Evolutionary conservation across 1,284 basidiomycete genomes (phyloP), one percentile per base, ranked within the genome.

Genomic region (Neonothopanus nambi): DNA sequence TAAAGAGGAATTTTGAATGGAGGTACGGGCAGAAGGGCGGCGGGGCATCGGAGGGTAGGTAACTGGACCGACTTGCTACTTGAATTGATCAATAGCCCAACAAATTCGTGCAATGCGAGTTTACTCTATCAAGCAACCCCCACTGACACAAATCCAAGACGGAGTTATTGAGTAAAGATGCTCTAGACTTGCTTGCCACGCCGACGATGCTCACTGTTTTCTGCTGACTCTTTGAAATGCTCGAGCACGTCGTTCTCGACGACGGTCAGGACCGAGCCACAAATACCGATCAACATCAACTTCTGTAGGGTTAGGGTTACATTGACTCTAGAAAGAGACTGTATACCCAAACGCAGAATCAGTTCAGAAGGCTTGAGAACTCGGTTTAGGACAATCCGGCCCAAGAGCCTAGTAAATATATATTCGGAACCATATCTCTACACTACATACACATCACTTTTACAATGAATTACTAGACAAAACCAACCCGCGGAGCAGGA

Each of bases 41-140:
- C 64, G 65, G 52, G 65, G 62, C 63, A 63, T 64, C 44, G 44
- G 51, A 23, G 47, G 8, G 37, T 24, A 47, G 45, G 21, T n/a
- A 23, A 35, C 24, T 12, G 21, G 9, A 33, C 20, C 41, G 26
- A 38, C 37, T 43, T 17, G 46, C 20, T 33, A 33, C 36, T 23
- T 48, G 44, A 53, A 40, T 24, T 41, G 20, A 20, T 48, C 28
- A 37, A 28, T 18, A 35, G 39, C 17, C 48, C 15, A 44, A 43
- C 37, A 21, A 51, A 23, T 24, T 13, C 9, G 13, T 33, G 23
- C 39, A 33, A 42, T 23, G 37, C 18, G 17, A 17, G 17, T 23
- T 18, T 30, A 33, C 26, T 30, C 12, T 18, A 17, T 33, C 7
- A 33, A 42, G 9, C 5, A 11, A 5, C 17, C n/a, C 28, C 17